Percentiles rank a stretch among this genome's conserved stretches.
Evolutionary conservation across 495 filamentous ascomycete genomes (phyloP).

Genomic region (Talaromyces nanjingensis): DNA sequence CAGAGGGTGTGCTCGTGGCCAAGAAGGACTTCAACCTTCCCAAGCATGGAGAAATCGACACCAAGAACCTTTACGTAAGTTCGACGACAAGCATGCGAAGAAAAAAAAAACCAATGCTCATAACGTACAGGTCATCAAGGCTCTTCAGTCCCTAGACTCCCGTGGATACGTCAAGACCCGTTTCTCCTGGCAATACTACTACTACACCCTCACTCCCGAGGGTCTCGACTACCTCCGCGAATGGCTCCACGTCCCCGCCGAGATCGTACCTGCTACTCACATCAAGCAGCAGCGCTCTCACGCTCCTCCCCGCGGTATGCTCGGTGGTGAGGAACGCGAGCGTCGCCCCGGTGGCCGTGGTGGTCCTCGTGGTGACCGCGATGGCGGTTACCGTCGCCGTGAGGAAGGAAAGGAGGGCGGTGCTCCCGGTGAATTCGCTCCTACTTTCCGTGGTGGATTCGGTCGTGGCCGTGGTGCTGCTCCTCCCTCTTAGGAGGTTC

Average conservation of each 20-base stretch:
- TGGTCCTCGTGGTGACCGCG: slow-evolving; percentile 70
- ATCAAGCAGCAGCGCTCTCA: slow-evolving; percentile 99
- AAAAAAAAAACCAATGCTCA: slow-evolving; percentile 8
- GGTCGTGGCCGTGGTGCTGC: slow-evolving; percentile 81
- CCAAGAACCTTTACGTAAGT: slow-evolving; percentile 86
- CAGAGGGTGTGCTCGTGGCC: slow-evolving; percentile 97
- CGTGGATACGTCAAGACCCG: slow-evolving; percentile 98
- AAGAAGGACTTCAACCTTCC: slow-evolving; percentile 96
- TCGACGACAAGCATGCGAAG: not conserved
- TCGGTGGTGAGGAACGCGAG: slow-evolving; percentile 85
- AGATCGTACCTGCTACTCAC: slow-evolving; percentile 98
- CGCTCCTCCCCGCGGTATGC: slow-evolving; percentile 95
- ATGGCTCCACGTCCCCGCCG: slow-evolving; percentile 99
- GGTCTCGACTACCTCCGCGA: slow-evolving; percentile 99
- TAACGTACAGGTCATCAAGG: slow-evolving; percentile 76
- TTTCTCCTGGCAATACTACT: slow-evolving; percentile 99
- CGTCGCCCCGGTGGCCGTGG: slow-evolving; percentile 64
- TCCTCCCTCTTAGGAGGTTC: slow-evolving; percentile 44
- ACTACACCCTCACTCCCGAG: slow-evolving; percentile 99
- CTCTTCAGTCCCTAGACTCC: slow-evolving; percentile 92
- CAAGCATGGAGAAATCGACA: slow-evolving; percentile 92
- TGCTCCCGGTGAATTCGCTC: slow-evolving; percentile 90
- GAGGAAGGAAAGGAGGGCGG: slow-evolving; percentile 92
- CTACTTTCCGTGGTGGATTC: slow-evolving; percentile 91
- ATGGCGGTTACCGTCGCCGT: slow-evolving; percentile 87